A percentile compares a stretch with the other conserved stretches of the same genome.
Conservation (phyloP, 1,284 basidiomycete genomes). For the Ganoderma meredithae region DNA sequence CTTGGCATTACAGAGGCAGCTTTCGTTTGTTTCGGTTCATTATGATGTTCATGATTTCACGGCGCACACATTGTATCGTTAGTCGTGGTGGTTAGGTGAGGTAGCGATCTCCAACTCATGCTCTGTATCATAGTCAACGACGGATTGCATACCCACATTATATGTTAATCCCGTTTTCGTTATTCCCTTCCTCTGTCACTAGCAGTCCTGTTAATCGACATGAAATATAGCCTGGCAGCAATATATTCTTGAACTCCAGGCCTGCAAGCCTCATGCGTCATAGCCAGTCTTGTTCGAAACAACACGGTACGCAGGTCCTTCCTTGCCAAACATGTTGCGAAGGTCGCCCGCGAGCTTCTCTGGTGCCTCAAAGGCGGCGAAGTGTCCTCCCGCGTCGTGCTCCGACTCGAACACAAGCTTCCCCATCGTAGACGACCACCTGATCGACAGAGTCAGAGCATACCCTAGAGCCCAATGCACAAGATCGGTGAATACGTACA, state of each 20-base stretch:
- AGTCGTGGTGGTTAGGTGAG: not conserved
- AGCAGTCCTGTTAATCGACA: too few species aligned
- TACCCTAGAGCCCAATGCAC: slow-evolving; percentile 48
- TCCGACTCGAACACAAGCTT: slow-evolving; percentile 37
- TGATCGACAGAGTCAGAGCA: slow-evolving; percentile 2
- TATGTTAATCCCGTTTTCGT: too few species aligned
- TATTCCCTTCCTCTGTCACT: too few species aligned
- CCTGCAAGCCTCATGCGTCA: slow-evolving; percentile 1
- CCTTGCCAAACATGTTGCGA: slow-evolving; percentile 38
- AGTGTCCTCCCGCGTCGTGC: slow-evolving; percentile 40
- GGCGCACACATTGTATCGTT: slow-evolving; percentile 6
- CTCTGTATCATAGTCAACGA: slow-evolving; percentile 1
- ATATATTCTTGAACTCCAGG: not conserved
- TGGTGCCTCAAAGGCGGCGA: slow-evolving; percentile 40
- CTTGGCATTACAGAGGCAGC: not conserved
- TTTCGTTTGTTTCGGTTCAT: not conserved
- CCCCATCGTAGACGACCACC: slow-evolving; percentile 33
- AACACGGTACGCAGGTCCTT: slow-evolving; percentile 38
- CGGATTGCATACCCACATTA: not conserved
- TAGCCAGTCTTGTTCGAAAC: slow-evolving; percentile 34
- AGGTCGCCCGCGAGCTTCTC: slow-evolving; percentile 37
- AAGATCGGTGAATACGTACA: slow-evolving; percentile 41
- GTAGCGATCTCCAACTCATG: not conserved
- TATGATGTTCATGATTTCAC: not conserved
- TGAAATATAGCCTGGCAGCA: too few species aligned